A percentile compares a stretch with the other conserved stretches of the same genome.
These are phyloP conservation scores for Suillus americanus DNA, from an alignment of 768 basidiomycete species.

Conservation along the genomic window DNA sequence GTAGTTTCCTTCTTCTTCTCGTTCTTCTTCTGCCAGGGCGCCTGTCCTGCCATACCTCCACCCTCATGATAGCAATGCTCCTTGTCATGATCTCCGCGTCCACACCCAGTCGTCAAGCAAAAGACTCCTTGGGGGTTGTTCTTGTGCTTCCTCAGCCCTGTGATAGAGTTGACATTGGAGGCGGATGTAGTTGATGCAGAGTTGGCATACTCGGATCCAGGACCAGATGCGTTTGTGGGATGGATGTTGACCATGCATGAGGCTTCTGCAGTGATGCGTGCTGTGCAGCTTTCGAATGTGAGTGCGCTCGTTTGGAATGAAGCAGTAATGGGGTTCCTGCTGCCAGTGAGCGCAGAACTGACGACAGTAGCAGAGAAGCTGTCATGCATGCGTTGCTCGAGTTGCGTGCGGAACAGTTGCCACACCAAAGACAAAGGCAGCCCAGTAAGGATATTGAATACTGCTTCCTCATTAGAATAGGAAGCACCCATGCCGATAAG, in stretches of 20 bases:
- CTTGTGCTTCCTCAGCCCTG: neutral
- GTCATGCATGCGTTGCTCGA: neutral
- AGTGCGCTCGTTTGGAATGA: neutral
- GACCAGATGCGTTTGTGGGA: neutral
- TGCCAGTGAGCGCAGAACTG: neutral
- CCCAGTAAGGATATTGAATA: neutral
- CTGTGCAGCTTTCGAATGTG: neutral
- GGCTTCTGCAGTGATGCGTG: neutral
- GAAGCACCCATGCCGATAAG: neutral
- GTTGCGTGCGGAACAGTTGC: neutral
- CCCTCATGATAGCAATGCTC: neutral
- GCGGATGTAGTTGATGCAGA: neutral
- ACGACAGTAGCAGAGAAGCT: neutral
- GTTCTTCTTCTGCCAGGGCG: conserved; percentile 3
- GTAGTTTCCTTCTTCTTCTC: neutral
- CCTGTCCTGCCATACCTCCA: conserved; percentile 1
- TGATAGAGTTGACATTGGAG: neutral
- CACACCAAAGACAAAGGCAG: neutral
- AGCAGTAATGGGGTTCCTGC: neutral
- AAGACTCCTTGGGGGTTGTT: neutral
- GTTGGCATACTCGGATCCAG: neutral
- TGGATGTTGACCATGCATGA: neutral
- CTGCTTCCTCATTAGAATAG: neutral
- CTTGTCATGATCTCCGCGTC: neutral
- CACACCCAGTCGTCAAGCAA: neutral